phyloP scores from a whole-genome alignment of 2,329 filamentous ascomycete genomes.

The Colletotrichum sojae region DNA sequence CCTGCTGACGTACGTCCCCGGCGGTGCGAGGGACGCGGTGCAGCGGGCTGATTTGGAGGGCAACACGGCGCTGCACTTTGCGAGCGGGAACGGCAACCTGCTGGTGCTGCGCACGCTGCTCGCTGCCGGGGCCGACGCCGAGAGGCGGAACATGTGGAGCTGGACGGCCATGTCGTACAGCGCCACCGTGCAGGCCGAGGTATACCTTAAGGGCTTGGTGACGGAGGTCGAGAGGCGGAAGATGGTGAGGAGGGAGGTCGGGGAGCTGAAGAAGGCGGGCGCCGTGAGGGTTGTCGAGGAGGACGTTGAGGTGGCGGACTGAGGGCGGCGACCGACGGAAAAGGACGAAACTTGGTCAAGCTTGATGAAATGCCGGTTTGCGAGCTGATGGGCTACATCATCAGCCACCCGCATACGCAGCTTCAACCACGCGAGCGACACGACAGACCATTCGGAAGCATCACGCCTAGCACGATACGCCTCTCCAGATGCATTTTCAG shows the following conservation, averaged over 20 bases:
- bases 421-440: no score
- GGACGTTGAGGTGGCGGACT: slow-evolving; percentile 48
- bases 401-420: no score
- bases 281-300: slow-evolving; percentile 61
- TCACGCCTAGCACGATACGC: no score
- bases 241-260: slow-evolving; percentile 54
- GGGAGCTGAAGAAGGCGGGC: slow-evolving; percentile 55
- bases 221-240: slow-evolving; percentile 77
- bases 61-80: slow-evolving; percentile 92
- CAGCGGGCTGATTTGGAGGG: slow-evolving; percentile 76
- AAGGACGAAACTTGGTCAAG: no score
- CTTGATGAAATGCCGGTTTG: no score
- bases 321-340: no score
- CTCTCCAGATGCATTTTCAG: no score
- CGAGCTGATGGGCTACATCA: no score
- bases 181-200: slow-evolving; percentile 85
- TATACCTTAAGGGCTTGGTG: slow-evolving; percentile 85
- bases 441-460: no score
- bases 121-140: slow-evolving; percentile 82
- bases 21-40: slow-evolving; percentile 67
- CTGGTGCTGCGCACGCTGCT: slow-evolving; percentile 83
- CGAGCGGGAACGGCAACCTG: slow-evolving; percentile 84
- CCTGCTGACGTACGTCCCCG: slow-evolving; percentile 72
- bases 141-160: slow-evolving; percentile 79
- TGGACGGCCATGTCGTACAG: slow-evolving; percentile 91